A percentile compares a stretch with the other conserved stretches of the same genome.
Conservation (phyloP, 2,329 filamentous ascomycete genomes). For the Venturia asperata region DNA sequence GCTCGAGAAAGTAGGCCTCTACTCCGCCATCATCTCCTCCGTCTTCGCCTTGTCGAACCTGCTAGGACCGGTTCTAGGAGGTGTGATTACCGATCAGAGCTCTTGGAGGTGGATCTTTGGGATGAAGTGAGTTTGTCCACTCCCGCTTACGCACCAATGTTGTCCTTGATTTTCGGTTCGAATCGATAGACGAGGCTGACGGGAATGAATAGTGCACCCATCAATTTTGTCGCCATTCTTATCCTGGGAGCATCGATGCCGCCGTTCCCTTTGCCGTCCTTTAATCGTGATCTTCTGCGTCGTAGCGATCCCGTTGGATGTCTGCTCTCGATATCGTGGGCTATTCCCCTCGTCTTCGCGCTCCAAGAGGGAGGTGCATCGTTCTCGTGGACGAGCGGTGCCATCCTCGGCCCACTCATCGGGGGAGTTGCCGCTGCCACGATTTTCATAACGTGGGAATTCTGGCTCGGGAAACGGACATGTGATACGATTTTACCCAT, state of each 20-base stretch:
- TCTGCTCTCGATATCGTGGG: neutral
- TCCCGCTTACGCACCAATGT: neutral
- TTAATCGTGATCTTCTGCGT: neutral
- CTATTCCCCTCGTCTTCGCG: constrained; percentile 11
- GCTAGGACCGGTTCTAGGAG: constrained; percentile 10
- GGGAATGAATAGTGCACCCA: neutral
- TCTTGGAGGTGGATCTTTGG: constrained; percentile 15
- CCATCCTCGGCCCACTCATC: neutral
- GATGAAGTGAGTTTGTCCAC: neutral
- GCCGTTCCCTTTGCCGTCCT: neutral
- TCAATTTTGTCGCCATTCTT: neutral
- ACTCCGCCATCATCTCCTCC: neutral
- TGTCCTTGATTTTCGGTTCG: no score
- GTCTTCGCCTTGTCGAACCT: constrained; percentile 2
- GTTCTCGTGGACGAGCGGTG: neutral
- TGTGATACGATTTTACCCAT: neutral
- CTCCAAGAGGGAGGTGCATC: constrained; percentile 9
- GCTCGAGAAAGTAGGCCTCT: constrained; percentile 2
- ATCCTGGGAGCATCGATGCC: neutral
- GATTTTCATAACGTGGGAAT: neutral
- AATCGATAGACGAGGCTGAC: neutral
- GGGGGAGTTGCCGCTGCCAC: neutral
- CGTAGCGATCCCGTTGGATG: neutral
- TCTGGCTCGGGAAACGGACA: neutral
- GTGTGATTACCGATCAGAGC: constrained; percentile 8